Evolutionary conservation across 2,329 filamentous ascomycete genomes (phyloP), one percentile per base, ranked within the genome.

Genomic region (Aspergillus proliferans): DNA sequence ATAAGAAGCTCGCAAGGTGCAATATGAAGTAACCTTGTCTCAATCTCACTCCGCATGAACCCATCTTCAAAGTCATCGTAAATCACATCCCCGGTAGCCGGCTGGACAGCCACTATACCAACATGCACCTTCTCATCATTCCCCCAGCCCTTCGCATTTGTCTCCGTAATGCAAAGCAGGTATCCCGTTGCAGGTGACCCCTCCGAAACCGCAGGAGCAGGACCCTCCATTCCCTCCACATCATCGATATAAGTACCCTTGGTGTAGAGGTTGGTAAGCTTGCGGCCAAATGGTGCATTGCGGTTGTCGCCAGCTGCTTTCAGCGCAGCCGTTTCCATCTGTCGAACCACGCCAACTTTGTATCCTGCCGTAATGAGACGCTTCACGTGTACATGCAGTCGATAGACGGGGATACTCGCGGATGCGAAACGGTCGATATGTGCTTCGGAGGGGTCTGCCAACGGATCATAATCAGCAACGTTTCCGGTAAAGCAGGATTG

Each of bases 161-260:
- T 81, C 68, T 98, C 93, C 0, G 91, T 95, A 54, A 98, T 83
- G 64, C 92, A 96, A 2, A 98, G 81, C 15, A 98, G 75, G 64
- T 96, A 95, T n/a, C 93, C 93, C 2, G 84, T 87, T 21, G 82
- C 77, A 8, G 77, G 75, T 3, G 81, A 77, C 3, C 61, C 58
- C 18, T 77, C 75, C n/a, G 79, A 82, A 0, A 83, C 78, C 1
- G 80, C 76, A 36, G 79, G 75, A 53, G 73, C 57, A 61, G 75
- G 61, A 48, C 72, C 59, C 46, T 87, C 86, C 4, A 95, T 70
- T 22, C 88, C 88, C 53, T 93, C 92, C 8, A 88, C 80, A 66
- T 98, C 93, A 63, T 97, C 93, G 49, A 98, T 86, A 60, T 97
- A 98, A 2, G 93, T 98, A 40, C 91, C 93, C 68, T 97, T 98